phyloP scores from a whole-genome alignment of 2,329 filamentous ascomycete species.

The Periconia sp. region DNA sequence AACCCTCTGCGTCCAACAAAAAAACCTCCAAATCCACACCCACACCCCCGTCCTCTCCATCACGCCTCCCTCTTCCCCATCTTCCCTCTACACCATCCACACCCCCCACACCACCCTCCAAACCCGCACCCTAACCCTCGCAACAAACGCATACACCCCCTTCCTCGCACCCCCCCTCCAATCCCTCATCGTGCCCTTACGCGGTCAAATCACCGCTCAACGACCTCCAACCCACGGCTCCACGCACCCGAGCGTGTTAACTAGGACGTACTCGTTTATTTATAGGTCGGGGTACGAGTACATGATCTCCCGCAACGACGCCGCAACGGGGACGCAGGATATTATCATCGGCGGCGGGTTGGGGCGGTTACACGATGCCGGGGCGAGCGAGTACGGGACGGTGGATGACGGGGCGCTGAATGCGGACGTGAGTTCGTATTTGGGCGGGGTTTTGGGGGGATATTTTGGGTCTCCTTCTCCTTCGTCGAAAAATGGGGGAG shows the following conservation, averaged over 20 bases:
- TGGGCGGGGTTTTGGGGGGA: constrained; percentile 13
- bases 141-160: constrained; percentile 41
- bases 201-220: constrained; percentile 45
- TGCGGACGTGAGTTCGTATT: constrained; percentile 39
- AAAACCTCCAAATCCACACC: constrained; percentile 29
- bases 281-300: constrained; percentile 66
- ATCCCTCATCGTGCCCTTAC: constrained; percentile 45
- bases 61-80: neutral
- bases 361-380: constrained; percentile 44
- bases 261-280: constrained; percentile 63
- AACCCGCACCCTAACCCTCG: constrained; percentile 25
- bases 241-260: constrained; percentile 44
- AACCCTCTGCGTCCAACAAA: constrained; percentile 20
- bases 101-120: constrained; percentile 21
- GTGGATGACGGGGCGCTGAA: constrained; percentile 60
- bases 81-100: constrained; percentile 11
- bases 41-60: constrained; percentile 31
- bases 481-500: constrained; percentile 30
- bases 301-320: constrained; percentile 58
- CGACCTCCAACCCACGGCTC: constrained; percentile 34
- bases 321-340: constrained; percentile 44
- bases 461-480: constrained; percentile 7
- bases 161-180: constrained; percentile 36
- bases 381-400: constrained; percentile 55
- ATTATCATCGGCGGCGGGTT: constrained; percentile 66